Evolutionary conservation across 768 basidiomycete species (phyloP).

Genomic region (Boletus sensibilis): DNA sequence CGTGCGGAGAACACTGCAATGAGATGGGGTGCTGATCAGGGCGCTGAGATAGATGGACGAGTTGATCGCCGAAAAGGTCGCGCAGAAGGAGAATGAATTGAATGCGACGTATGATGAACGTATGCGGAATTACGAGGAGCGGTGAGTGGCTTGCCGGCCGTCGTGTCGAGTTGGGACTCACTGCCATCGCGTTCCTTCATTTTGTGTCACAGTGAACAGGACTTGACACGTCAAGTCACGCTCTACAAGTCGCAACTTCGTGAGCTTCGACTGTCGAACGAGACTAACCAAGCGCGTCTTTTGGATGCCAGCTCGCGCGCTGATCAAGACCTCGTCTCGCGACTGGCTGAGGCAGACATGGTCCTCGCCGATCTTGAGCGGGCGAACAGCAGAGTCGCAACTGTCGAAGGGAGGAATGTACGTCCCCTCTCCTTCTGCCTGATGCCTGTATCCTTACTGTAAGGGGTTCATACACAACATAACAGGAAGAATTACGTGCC

Average conservation of each 20-base stretch:
- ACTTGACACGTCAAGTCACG: constrained; percentile 88
- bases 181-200: neutral
- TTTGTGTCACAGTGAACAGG: constrained; percentile 68
- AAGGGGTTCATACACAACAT: neutral
- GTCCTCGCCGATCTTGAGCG: constrained; percentile 91
- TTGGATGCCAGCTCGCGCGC: constrained; percentile 89
- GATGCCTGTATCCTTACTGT: neutral
- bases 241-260: constrained; percentile 85
- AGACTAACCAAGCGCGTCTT: constrained; percentile 89
- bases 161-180: neutral
- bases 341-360: constrained; percentile 93
- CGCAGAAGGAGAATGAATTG: constrained; percentile 93
- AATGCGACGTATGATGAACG: constrained; percentile 97
- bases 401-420: constrained; percentile 92
- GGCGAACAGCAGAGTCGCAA: constrained; percentile 90
- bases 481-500: constrained; percentile 88
- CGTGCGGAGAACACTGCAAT: neutral
- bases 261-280: constrained; percentile 87
- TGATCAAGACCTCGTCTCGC: constrained; percentile 90
- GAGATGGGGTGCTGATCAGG: neutral
- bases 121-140: constrained; percentile 92
- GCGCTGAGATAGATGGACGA: constrained; percentile 81
- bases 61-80: constrained; percentile 83
- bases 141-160: constrained; percentile 46
- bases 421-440: constrained; percentile 18